Evolutionary conservation across 2,329 filamentous ascomycete genomes (phyloP).

Genomic region (Paecilomyces variotii): DNA sequence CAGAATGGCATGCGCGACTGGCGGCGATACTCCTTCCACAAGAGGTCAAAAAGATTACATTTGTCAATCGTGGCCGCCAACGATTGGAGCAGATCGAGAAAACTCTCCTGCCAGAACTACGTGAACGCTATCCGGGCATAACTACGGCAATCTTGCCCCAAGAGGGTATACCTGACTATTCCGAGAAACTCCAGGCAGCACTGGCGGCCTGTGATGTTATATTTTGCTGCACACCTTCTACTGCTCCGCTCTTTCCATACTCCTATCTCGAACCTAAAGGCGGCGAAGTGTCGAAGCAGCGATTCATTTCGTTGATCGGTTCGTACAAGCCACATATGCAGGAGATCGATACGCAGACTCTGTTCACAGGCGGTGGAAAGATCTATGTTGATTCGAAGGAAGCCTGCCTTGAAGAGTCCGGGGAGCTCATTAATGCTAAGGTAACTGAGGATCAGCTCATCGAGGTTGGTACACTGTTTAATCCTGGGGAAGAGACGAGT

Average conservation of each 20-base stretch:
- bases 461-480: constrained; percentile 36
- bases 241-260: constrained; percentile 35
- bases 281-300: constrained; percentile 21
- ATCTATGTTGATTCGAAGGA: constrained; percentile 57
- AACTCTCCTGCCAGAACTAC: constrained; percentile 24
- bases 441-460: constrained; percentile 30
- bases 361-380: constrained; percentile 51
- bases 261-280: constrained; percentile 27
- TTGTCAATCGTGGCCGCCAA: constrained; percentile 62
- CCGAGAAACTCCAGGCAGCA: constrained; percentile 16
- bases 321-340: constrained; percentile 49
- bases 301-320: constrained; percentile 45
- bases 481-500: constrained; percentile 7
- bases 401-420: constrained; percentile 39
- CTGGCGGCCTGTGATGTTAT: constrained; percentile 35
- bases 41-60: constrained; percentile 56
- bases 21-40: constrained; percentile 40
- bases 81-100: constrained; percentile 45
- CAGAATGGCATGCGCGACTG: constrained; percentile 43
- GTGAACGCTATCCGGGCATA: constrained; percentile 27
- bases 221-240: constrained; percentile 44
- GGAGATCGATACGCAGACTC: constrained; percentile 40
- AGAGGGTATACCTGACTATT: constrained; percentile 53
- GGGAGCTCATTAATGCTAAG: constrained; percentile 37
- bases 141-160: constrained; percentile 39